Base-by-base conservation (phyloP, 2,329 filamentous ascomycete genomes). In the Coniochaeta ligniaria region DNA sequence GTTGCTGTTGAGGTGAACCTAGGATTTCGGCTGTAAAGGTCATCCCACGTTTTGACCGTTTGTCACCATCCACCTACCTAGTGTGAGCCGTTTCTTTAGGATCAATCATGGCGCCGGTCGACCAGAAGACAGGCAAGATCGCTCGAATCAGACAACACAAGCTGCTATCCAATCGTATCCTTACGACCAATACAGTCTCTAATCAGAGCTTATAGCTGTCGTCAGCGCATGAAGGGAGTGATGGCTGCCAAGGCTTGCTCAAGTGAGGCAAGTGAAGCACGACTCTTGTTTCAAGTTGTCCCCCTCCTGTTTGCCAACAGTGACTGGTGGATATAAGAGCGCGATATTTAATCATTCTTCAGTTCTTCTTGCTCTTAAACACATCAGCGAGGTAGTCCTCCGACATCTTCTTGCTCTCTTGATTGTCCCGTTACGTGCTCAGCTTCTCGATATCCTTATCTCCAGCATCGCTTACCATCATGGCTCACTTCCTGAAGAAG, bases 401-500 rank as follows among this genome's bases (percentile, higher is more conserved):
- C 9, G 28, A 31, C 47, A 31, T 52, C 22, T 6, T n/a, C 24
- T 52, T 52, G 47, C 12, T 24, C 20, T 41, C 43, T 47, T 24
- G 7, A 22, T 47, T 43, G 28, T n/a, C n/a, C n/a, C n/a, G 28
- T 31, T 6, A 31, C 6, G 17, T 43, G 9, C 41, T 38, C 38
- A 9, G 3, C 17, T 24, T 24, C 6, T 4, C 16, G 20, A 6
- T 12, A 52, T 52, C 47, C 2, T 28, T n/a, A 52, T 28, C 47
- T 11, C 47, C 47, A 31, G 47, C 47, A 52, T 52, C 26, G 11
- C 22, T 17, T 26, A 20, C 1, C 50, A 47, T 9, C 36, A 60
- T 60, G 59, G 54, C 31, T 22, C n/a, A 58, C 41, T 35, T 60
- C 41, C 35, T 60, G 33, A 41, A 41, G 28, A 60, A 60, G 59